Conservation (phyloP, 495 filamentous ascomycete genomes). For the Darksidea phi region DNA sequence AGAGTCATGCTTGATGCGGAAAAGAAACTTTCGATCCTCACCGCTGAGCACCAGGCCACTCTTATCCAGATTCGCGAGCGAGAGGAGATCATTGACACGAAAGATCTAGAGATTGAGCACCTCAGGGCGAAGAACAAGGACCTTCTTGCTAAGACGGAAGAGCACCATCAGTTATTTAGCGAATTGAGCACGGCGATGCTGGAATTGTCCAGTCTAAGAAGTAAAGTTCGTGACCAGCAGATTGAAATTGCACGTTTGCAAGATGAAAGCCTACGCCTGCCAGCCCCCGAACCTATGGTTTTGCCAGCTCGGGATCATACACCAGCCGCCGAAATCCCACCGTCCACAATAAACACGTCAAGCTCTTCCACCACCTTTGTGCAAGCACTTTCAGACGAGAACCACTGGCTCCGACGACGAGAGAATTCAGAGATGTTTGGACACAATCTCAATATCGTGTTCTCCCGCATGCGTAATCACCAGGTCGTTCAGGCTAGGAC, state of each 20-base stretch:
- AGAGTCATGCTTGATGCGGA: constrained; percentile 76
- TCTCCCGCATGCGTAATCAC: neutral
- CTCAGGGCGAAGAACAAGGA: constrained; percentile 80
- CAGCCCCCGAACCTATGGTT: neutral
- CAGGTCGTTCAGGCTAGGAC: neutral
- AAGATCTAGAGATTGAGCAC: constrained; percentile 86
- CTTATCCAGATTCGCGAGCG: constrained; percentile 62
- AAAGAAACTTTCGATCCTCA: constrained; percentile 51
- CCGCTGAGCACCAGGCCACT: constrained; percentile 67
- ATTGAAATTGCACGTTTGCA: constrained; percentile 3
- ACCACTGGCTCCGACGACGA: constrained; percentile 24
- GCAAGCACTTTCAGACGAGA: constrained; percentile 20
- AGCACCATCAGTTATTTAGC: constrained; percentile 51
- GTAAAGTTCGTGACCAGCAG: constrained; percentile 4
- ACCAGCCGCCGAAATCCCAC: neutral
- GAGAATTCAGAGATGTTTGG: constrained; percentile 18
- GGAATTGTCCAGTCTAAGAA: constrained; percentile 2
- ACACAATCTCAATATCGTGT: constrained; percentile 3
- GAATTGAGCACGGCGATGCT: constrained; percentile 4
- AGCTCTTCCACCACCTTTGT: constrained; percentile 10
- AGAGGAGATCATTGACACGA: constrained; percentile 67
- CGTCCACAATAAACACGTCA: neutral
- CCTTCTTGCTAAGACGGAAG: constrained; percentile 61
- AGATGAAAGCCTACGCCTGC: neutral
- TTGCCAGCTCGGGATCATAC: neutral